Evolutionary conservation across 345 rosid genomes (phyloP), one percentile per base, ranked within the genome.

Genomic region (Arabis hirsuta): DNA sequence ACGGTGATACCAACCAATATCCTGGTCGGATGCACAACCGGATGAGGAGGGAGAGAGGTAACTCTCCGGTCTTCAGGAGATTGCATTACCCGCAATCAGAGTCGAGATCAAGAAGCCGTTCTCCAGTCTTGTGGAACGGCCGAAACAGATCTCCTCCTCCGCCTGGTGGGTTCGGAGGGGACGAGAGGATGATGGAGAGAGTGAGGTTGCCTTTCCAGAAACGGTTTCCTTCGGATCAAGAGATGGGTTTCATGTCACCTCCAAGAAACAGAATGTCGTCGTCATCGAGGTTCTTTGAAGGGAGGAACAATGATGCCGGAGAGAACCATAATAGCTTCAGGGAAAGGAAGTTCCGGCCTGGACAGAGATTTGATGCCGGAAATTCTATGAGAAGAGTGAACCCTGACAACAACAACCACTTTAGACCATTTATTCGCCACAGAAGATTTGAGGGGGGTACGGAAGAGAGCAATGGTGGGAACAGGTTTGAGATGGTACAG

Each of bases 61-160:
- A 80, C 66, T 85, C 92, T 10, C 87, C 88, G 1, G 54, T 46
- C 8, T 44, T 69, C 46, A 79, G 85, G 64, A 82, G 80, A 55
- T 69, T 71, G 38, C 67, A 77, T 44, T 42, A 76, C 66, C 65
- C 56, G 22, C 69, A 74, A 9, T 73, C 85, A 38, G 71, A 56
- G 57, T 83, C 89, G 11, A 85, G 86, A 57, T 85, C 88, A 27
- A 81, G 88, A 70, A 81, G 87, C 32, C 85, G 83, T 8, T 81
- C 90, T 1, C 92, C 92, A 9, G 48, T 59, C 39, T 62, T 85
- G 24, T 78, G 88, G 75, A 67, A 64, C 22, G 61, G 79, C 12
- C 76, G 82, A 12, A 85, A 82, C 54, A 81, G 87, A 71, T 84
- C 88, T 22, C 88, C 88, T 3, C 80, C 82, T 0, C 32, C 32